These are phyloP conservation scores for Hypoxylon fuscum DNA, from an alignment of 495 filamentous ascomycete species.

Conservation along the genomic window DNA sequence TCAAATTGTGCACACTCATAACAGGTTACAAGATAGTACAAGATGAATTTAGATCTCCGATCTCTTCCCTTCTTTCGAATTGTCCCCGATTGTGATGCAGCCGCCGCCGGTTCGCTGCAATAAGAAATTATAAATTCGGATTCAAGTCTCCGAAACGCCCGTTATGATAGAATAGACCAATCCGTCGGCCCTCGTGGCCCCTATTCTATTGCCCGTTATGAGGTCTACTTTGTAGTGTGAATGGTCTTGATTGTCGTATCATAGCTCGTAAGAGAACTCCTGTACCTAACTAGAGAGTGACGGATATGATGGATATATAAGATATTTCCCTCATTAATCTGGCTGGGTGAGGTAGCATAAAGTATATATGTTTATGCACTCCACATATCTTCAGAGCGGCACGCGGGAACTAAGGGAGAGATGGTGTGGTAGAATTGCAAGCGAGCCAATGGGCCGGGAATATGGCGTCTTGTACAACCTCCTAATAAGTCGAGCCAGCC, in stretches of 20 bases:
- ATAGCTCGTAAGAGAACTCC: background rate
- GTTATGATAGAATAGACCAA: background rate
- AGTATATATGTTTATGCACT: constrained; percentile 4
- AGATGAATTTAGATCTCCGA: background rate
- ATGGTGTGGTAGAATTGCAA: constrained; percentile 18
- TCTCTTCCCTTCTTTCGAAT: background rate
- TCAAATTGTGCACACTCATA: constrained; percentile 20
- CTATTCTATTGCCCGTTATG: background rate
- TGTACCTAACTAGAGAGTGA: background rate
- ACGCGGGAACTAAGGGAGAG: constrained; percentile 8
- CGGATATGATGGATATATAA: background rate
- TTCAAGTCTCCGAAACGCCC: background rate
- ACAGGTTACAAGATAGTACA: background rate
- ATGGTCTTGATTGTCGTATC: background rate
- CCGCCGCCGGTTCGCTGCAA: no score
- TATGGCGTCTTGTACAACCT: constrained; percentile 11
- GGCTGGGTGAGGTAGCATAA: constrained; percentile 8
- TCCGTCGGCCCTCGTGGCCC: background rate
- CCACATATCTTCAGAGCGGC: background rate
- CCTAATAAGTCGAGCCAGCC: constrained; percentile 7
- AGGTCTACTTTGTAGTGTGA: background rate
- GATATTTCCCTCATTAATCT: constrained; percentile 4
- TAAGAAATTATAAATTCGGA: background rate
- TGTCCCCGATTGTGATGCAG: no score
- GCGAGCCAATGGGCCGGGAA: constrained; percentile 22